Evolutionary conservation across 1,284 basidiomycete genomes (phyloP), one percentile per base, ranked within the genome.

Genomic region (Phenoliferia sp.): DNA sequence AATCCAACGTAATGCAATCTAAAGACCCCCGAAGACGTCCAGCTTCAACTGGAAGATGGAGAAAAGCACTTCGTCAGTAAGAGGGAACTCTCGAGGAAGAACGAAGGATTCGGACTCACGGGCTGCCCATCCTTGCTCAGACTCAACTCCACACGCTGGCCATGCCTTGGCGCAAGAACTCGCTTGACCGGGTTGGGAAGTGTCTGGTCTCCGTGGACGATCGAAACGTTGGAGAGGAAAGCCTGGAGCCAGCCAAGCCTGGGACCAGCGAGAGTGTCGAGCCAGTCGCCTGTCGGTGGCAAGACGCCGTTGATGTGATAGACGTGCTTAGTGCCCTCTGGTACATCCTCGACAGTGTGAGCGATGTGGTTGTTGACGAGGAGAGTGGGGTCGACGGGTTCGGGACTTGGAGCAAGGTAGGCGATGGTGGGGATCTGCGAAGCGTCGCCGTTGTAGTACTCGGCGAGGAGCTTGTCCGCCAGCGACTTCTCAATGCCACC

Each of bases 121-220:
- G 89, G 85, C 32, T 78, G 74, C 19, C 83, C 84, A 32, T 80
- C 79, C 26, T 83, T 75, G 62, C 74, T 72, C 65, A 78, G 76
- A 71, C 79, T 80, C 68, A 94, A 81, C 71, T 88, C 84, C 64
- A 92, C 86, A 64, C 86, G 88, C 81, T 97, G 95, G 35, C 86
- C 83, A 36, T 80, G 77, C 64, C 94, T 90, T 63, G 94, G 94
- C 59, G 87, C 84, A 69, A 97, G 89, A 64, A 96, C 83, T 65
- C 94, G 88, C 75, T 88, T 86, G 77, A 97, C 84, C 58, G 94
- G 93, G 80, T 98, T 97, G 78, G 92, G 87, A 71, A 94, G 82
- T 80, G 94, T 95, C 5, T 85, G 66, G 52, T 69, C 60, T 56
- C 91, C 94, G 78, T 92, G 93, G 29, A 94, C 88, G 72, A 98